phyloP scores from a whole-genome alignment of 2,329 filamentous ascomycete genomes.

The Dothistroma pini region DNA sequence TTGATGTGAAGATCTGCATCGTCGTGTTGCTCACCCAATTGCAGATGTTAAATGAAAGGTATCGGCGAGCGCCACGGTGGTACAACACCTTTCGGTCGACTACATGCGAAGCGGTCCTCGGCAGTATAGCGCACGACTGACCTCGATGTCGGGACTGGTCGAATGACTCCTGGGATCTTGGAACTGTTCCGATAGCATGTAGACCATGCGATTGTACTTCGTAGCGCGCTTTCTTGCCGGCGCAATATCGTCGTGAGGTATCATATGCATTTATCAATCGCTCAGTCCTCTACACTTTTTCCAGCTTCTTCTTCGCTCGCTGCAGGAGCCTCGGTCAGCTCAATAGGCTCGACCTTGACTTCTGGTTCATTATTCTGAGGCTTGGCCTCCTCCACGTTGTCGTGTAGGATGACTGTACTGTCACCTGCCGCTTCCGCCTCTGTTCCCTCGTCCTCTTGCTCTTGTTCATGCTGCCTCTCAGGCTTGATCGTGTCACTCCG shows the following conservation, averaged over 20 bases:
- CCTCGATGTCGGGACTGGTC: neutral
- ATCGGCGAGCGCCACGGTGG: neutral
- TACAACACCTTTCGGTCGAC: neutral
- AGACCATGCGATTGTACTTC: neutral
- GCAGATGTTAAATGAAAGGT: neutral
- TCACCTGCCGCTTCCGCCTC: constrained; percentile 17
- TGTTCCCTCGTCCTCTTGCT: constrained; percentile 1
- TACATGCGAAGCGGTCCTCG: neutral
- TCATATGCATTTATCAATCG: neutral
- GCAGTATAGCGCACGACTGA: neutral
- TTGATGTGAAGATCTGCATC: neutral
- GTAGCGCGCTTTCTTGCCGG: neutral
- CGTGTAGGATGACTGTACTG: constrained; percentile 19
- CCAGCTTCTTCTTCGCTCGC: constrained; percentile 40
- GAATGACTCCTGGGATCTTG: neutral
- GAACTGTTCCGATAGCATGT: neutral
- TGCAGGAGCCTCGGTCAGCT: constrained; percentile 12
- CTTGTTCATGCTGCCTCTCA: constrained; percentile 7
- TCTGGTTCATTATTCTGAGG: constrained; percentile 4
- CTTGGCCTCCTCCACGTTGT: constrained; percentile 61
- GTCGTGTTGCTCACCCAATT: neutral
- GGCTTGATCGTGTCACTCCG: constrained; percentile 6
- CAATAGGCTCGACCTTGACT: constrained; percentile 22
- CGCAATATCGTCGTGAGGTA: neutral
- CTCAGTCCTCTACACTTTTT: constrained; percentile 23